These are phyloP conservation scores for Oehlia diaphana DNA, from an alignment of 192 early-diverging fungal genomes.

Conservation along the genomic window DNA sequence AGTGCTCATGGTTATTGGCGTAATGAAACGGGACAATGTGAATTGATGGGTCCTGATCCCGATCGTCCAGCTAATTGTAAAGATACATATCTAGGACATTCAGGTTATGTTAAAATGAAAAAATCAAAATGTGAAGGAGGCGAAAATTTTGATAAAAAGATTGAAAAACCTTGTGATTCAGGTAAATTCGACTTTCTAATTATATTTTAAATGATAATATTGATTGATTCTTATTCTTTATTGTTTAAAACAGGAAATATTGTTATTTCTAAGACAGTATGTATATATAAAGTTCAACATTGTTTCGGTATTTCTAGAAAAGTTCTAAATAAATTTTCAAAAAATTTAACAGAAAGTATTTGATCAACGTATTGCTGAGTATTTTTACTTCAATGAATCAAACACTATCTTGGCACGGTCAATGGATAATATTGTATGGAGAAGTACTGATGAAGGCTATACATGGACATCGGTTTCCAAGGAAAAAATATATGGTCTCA, in stretches of 20 bases:
- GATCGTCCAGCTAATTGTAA: conserved; percentile 71
- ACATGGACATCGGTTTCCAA: conserved; percentile 45
- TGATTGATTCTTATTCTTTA: neutral
- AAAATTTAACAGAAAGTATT: conserved; percentile 26
- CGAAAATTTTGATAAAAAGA: conserved; percentile 56
- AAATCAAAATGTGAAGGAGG: conserved; percentile 79
- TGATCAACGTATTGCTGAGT: conserved; percentile 35
- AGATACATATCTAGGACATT: conserved; percentile 65
- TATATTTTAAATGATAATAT: neutral
- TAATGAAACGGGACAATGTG: conserved; percentile 63
- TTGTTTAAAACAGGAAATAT: neutral
- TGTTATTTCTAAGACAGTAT: neutral
- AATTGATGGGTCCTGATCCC: conserved; percentile 70
- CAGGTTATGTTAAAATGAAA: conserved; percentile 80
- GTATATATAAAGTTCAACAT: neutral
- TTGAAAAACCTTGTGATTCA: conserved; percentile 65
- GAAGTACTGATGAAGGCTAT: conserved; percentile 66
- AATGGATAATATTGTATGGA: conserved; percentile 46
- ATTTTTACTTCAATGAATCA: conserved; percentile 42
- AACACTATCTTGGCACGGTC: conserved; percentile 55
- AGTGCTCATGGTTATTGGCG: conserved; percentile 78
- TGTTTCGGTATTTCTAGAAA: neutral
- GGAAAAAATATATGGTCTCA: conserved; percentile 45
- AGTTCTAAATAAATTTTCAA: neutral
- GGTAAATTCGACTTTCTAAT: neutral